phyloP scores from a whole-genome alignment of 495 filamentous ascomycete genomes.

The Acidiella bohemica region DNA sequence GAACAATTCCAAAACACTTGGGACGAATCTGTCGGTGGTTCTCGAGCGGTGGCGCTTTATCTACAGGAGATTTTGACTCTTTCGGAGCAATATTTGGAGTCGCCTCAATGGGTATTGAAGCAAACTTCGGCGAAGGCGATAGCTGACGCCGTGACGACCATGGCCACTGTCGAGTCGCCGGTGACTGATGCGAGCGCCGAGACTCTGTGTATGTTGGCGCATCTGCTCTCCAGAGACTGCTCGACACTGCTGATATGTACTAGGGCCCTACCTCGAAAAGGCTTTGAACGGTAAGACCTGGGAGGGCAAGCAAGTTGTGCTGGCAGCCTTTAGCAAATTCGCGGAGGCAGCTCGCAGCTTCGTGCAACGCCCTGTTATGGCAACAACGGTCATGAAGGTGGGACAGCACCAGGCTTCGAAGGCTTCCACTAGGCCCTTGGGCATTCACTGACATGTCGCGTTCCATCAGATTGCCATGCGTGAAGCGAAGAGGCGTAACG shows the following conservation, averaged over 20 bases:
- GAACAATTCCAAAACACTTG: slow-evolving; percentile 70
- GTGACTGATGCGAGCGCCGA: slow-evolving; percentile 24
- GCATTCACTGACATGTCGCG: too few species aligned
- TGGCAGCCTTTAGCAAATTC: slow-evolving; percentile 74
- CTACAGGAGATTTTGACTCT: slow-evolving; percentile 66
- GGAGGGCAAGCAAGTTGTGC: slow-evolving; percentile 78
- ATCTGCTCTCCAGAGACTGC: too few species aligned
- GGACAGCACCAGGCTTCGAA: too few species aligned
- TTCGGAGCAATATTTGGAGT: slow-evolving; percentile 51
- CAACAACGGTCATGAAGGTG: background rate
- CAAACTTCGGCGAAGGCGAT: slow-evolving; percentile 72
- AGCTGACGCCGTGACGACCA: slow-evolving; percentile 47
- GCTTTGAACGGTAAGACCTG: slow-evolving; percentile 79
- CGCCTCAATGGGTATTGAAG: slow-evolving; percentile 75
- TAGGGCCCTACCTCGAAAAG: slow-evolving; percentile 71
- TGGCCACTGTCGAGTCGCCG: slow-evolving; percentile 31
- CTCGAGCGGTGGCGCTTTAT: slow-evolving; percentile 67
- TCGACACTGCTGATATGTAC: too few species aligned
- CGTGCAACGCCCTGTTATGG: background rate
- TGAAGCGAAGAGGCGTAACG: slow-evolving; percentile 84
- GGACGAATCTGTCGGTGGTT: slow-evolving; percentile 78
- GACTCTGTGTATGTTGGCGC: too few species aligned
- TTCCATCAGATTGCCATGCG: slow-evolving; percentile 58
- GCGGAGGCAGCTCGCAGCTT: too few species aligned
- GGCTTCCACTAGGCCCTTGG: too few species aligned